phyloP scores from a whole-genome alignment of 768 basidiomycete genomes.

The Macrolepiota albuminosa region DNA sequence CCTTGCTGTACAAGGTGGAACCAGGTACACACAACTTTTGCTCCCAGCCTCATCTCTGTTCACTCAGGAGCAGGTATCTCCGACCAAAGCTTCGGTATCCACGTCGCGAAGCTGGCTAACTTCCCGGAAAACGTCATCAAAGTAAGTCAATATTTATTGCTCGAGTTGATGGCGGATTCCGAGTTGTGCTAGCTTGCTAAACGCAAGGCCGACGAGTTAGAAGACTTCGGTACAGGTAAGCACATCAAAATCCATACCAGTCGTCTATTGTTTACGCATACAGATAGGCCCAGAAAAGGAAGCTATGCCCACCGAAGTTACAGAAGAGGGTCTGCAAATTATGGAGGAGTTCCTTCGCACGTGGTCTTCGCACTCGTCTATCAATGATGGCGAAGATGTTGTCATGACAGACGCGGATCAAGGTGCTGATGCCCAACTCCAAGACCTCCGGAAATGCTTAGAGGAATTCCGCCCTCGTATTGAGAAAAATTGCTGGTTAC shows the following conservation, averaged over 20 bases:
- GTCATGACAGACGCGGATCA: constrained; percentile 32
- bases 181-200: constrained; percentile 64
- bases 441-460: constrained; percentile 54
- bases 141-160: constrained; percentile 32
- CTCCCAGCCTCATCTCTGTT: background rate
- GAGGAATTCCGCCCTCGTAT: constrained; percentile 64
- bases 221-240: constrained; percentile 61
- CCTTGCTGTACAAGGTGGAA: constrained; percentile 90
- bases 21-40: constrained; percentile 51
- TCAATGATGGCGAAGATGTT: constrained; percentile 46
- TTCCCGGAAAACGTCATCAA: constrained; percentile 94
- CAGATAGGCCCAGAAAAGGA: constrained; percentile 21
- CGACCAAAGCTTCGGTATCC: constrained; percentile 98
- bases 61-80: constrained; percentile 59
- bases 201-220: constrained; percentile 86
- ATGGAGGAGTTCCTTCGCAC: constrained; percentile 72
- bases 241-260: background rate
- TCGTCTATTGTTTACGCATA: background rate
- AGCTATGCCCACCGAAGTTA: constrained; percentile 52
- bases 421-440: constrained; percentile 39
- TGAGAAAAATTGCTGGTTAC: constrained; percentile 77
- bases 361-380: constrained; percentile 45
- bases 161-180: background rate
- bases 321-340: constrained; percentile 75
- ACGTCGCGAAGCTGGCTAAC: constrained; percentile 95